Conservation (phyloP, 2,329 filamentous ascomycete genomes). For the Elsinoe arachidis region DNA sequence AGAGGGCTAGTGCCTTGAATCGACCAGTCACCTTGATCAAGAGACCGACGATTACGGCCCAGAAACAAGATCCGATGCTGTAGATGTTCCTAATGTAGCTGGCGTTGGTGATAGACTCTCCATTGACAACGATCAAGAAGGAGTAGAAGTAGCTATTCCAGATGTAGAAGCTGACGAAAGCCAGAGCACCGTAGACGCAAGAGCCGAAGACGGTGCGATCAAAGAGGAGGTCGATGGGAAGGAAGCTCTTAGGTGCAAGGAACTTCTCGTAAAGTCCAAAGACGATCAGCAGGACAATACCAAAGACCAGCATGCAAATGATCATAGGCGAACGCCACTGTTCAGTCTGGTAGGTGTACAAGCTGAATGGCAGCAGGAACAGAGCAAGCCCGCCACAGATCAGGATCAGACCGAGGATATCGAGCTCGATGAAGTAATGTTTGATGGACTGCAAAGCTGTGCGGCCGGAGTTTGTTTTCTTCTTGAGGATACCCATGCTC, state of each 20-base stretch:
- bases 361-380: constrained; percentile 18
- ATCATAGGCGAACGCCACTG: constrained; percentile 19
- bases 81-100: constrained; percentile 29
- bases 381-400: constrained; percentile 19
- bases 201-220: constrained; percentile 44
- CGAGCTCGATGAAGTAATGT: constrained; percentile 26
- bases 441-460: constrained; percentile 20
- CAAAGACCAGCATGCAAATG: constrained; percentile 27
- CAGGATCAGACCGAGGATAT: constrained; percentile 23
- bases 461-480: constrained; percentile 18
- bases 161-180: constrained; percentile 42
- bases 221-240: constrained; percentile 45
- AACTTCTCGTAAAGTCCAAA: constrained; percentile 53
- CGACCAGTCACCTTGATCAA: constrained; percentile 39
- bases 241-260: constrained; percentile 48
- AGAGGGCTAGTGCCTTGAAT: constrained; percentile 39
- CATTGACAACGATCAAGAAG: constrained; percentile 40
- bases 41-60: constrained; percentile 39
- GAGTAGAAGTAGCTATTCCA: constrained; percentile 35
- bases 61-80: constrained; percentile 35
- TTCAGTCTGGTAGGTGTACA: constrained; percentile 16
- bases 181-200: constrained; percentile 30
- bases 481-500: constrained; percentile 22
- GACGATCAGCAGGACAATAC: constrained; percentile 24
- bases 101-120: constrained; percentile 27